Base-by-base conservation (phyloP, 257 asterid genomes). In the Nicotiana noctiflora region DNA sequence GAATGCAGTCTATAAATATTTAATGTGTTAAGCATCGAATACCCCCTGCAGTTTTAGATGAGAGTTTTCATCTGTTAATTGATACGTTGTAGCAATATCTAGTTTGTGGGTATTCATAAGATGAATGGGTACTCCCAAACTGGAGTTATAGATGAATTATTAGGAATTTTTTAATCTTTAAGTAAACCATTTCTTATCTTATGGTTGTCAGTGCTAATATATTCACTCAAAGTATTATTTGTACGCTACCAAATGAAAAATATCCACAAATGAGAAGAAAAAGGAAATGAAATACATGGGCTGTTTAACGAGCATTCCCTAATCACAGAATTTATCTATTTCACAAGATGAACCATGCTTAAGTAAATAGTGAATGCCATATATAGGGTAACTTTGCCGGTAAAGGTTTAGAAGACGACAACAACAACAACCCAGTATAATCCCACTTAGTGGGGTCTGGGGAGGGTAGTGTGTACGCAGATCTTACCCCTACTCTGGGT, bases 91-190 rank as follows among this genome's bases (percentile, higher is more conserved):
- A 75, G 77, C 29, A 10, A 15, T 19, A 15, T 80, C 84, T 67
- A 21, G 81, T 75, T 82, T 81, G 81, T 81, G 76, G 64, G 65
- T 81, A 31, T 86, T 81, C 81, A 79, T 67, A 70, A 60, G 23
- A 84, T 13, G 3, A 57, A 59, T 86, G 85, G 81, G n/a, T 56
- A 80, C 74, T 62, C 27, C 81, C 12, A 21, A 37, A 74, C 17
- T 25, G 40, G 79, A 25, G 44, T 49, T 23, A 74, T 74, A 74
- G 61, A 74, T 74, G 79, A 51, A 23, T 74, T 51, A 74, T 51
- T 74, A 74, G 62, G 44, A 74, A 8, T 49, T 74, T 49, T 74
- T n/a, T 49, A 14, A 13, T 25, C 34, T 25, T 74, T 49, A 25
- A 44, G 40, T 74, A 8, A 6, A 23, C 12, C 44, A 49, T 49